A percentile compares a stretch with the other conserved stretches of the same genome.
phyloP scores from a whole-genome alignment of 2,329 filamentous ascomycete genomes.

The Aspergillus versicolor region DNA sequence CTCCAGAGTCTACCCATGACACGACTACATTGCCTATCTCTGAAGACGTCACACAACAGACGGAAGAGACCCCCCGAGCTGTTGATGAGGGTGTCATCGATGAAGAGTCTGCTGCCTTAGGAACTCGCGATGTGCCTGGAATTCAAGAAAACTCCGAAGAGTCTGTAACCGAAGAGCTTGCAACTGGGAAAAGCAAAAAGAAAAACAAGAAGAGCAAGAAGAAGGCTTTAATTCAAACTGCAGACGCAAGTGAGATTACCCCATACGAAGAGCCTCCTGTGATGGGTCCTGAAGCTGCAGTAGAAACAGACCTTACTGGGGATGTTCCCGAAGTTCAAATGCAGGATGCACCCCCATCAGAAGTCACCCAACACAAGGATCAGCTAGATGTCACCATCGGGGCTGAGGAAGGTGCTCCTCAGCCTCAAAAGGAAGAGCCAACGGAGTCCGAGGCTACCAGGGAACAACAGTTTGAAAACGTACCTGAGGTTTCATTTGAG shows the following conservation, averaged over 20 bases:
- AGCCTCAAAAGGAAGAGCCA: neutral
- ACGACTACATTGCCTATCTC: no score
- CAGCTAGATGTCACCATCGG: neutral
- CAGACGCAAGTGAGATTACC: constrained; percentile 1
- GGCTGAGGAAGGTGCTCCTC: neutral
- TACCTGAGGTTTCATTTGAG: neutral
- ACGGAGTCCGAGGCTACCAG: neutral
- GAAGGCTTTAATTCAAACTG: constrained; percentile 15
- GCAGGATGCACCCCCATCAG: neutral
- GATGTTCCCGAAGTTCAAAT: neutral
- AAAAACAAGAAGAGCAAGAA: constrained; percentile 30
- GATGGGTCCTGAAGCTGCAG: neutral
- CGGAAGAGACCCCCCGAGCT: neutral
- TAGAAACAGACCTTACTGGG: neutral
- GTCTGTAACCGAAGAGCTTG: constrained; percentile 6
- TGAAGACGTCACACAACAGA: neutral
- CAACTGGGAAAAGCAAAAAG: constrained; percentile 19
- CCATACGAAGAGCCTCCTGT: constrained; percentile 1
- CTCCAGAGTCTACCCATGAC: neutral
- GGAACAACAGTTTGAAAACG: neutral
- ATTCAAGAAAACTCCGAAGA: constrained; percentile 7
- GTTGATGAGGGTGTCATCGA: neutral
- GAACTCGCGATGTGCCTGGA: neutral
- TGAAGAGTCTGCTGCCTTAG: neutral
- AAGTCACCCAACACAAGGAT: neutral